Base-by-base conservation (phyloP, 2,329 filamentous ascomycete genomes). In the Sporothrix globosa region DNA sequence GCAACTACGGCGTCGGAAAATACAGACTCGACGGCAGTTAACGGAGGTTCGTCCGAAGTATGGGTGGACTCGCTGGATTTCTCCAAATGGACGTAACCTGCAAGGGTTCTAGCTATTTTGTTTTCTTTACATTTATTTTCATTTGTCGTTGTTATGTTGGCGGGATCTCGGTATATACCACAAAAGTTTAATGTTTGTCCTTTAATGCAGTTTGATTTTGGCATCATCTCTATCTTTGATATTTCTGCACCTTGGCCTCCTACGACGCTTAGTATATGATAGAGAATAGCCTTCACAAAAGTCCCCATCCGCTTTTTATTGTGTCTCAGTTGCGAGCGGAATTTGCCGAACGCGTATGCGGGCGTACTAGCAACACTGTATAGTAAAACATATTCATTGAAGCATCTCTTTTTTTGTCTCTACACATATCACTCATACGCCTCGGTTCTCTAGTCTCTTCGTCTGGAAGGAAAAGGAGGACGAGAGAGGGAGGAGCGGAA, bases 61-160 rank as follows among this genome's bases (percentile, higher is more conserved):
- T 73, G 84, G 52, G 80, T 84, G 53, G 83, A 85, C 17, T 82
- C 81, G 60, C 77, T 85, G 27, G 83, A 86, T 75, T 86, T 85
- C 72, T 84, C 83, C 0, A 82, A 81, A 74, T 86, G 84, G 84
- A 68, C 72, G 41, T 73, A 21, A 46, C 5, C 39, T 13, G n/a
- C 27, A 1, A 5, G 19, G 10, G 9, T n/a, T 2, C n/a, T 10
- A 48, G 6, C n/a, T 48, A 19, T 21, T 9, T 21, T 54, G 44
- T n/a, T 27, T 44, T 58, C 17, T 27, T 44, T 58, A 44, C 56
- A 67, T 44, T 7, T 48, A 4, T 21, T 68, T 44, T 67, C n/a
- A 44, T 34, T 44, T 41, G 13, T 52, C 21, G 41, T 11, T 53
- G 5, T 17, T 44, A 39, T 44, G 24, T 46, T 65, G 67, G 53